Evolutionary conservation across 257 asterid genomes (phyloP), one percentile per base, ranked within the genome.

Genomic region (Plantago major): DNA sequence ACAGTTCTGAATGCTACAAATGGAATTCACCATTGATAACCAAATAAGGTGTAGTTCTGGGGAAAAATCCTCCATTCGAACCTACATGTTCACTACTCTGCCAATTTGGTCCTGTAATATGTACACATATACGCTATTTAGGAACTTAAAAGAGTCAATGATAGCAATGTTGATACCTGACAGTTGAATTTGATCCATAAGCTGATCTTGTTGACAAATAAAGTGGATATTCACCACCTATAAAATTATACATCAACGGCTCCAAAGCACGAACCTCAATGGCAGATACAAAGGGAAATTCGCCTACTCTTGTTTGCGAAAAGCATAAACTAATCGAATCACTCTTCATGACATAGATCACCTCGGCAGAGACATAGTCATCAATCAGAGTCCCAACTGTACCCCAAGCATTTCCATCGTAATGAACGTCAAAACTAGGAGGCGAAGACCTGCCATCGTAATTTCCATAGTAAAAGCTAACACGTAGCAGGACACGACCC

Each of bases 401-500:
- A 10, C 43, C 43, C 94, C 94, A 87, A 10, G 22, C 10, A 43
- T 84, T 79, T 47, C 91, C 94, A 28, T 83, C 94, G 16, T 79
- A 81, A 11, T 55, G 77, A 18, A 88, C 85, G 30, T 78, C 76
- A 16, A 88, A 88, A 0, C 73, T 43, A 0, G 96, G 96, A 22
- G 94, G 89, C 37, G 74, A 55, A 0, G 82, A 75, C 67, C 64
- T 82, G 1, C 57, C 48, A 45, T 85, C 96, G 18, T 88, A 85
- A 53, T 87, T 85, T n/a, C 94, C 96, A 18, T 87, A 87, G 69
- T 70, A 37, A 72, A 87, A 87, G 65, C 75, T 68, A 6, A 89
- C 94, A 4, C 94, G 89, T 9, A 81, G 66, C 3, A 84, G 80
- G 22, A 84, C 56, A 0, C 75, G 78, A 12, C 67, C 82, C 1